Evolutionary conservation across 164 flowering plant species (phyloP).

Genomic region (Litsea cubeba): DNA sequence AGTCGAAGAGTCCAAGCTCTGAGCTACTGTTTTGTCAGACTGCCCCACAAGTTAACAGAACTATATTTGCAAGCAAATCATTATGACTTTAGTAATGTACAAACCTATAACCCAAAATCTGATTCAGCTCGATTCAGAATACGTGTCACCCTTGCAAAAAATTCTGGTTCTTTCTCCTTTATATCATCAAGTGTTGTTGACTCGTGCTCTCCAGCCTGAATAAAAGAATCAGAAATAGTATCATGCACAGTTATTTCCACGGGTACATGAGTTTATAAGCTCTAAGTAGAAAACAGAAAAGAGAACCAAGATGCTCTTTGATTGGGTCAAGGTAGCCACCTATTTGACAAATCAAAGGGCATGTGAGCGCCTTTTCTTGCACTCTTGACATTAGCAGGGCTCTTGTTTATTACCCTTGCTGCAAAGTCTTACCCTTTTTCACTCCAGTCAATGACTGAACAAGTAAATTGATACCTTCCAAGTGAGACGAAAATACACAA

Average conservation of each 20-base stretch:
- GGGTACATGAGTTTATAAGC: neutral
- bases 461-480: too few species aligned
- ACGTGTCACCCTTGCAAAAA: constrained; percentile 50
- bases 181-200: constrained; percentile 58
- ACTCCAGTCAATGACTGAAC: too few species aligned
- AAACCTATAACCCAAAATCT: constrained; percentile 45
- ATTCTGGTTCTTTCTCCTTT: constrained; percentile 66
- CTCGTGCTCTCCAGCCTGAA: constrained; percentile 89
- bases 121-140: constrained; percentile 60
- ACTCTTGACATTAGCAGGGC: too few species aligned
- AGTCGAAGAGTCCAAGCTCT: too few species aligned
- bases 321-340: neutral
- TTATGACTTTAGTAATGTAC: neutral
- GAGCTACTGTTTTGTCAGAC: too few species aligned
- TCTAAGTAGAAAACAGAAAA: too few species aligned
- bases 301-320: neutral
- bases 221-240: neutral
- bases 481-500: too few species aligned
- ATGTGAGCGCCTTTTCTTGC: too few species aligned
- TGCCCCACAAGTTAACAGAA: too few species aligned
- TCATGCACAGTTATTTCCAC: neutral
- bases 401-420: too few species aligned
- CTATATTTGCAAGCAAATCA: neutral
- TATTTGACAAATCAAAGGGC: too few species aligned
- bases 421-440: neutral